Base-by-base conservation (phyloP, 2,329 filamentous ascomycete genomes). In the Apiospora saccharicola region DNA sequence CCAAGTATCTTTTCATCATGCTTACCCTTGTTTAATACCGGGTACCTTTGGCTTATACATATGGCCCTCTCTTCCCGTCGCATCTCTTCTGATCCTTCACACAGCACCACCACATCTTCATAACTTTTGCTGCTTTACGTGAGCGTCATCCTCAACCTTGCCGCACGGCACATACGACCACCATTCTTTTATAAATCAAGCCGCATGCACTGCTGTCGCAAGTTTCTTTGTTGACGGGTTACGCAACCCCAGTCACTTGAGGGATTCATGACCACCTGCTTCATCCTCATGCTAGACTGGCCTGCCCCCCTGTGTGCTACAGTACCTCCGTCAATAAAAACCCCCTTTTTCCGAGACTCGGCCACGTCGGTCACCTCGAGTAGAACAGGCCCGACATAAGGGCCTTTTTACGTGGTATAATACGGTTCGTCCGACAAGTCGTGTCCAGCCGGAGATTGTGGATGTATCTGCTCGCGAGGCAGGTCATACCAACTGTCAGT, bases 251-350 rank as follows among this genome's bases (percentile, higher is more conserved):
- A 4, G 57, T 64, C 57, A 41, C 34, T 41, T 64, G 57, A 64
- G 57, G 57, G 57, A 41, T n/a, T n/a, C 34, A 64, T 64, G 57
- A 41, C 34, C 57, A 64, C 57, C 57, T 64, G 34, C 57, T n/a
- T 41, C 34, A 22, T 64, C 22, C 57, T 37, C 57, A 64, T 64
- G 57, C 22, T 64, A 37, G 57, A 64, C 57, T 19, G 30, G 22
- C 57, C 34, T 64, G 34, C 2, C 8, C 34, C 57, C 57, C 34
- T 41, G 57, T 41, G 57, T 64, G n/a, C 19, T 19, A 19, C 34
- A 64, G 57, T 64, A n/a, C 57, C 57, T 41, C 34, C 34, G 10
- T 64, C 57, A 41, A 64, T 41, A 64, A 64, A 34, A 24, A 19
- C 37, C n/a, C 34, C 22, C 4, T 64, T 14, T 3, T 22, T 10